phyloP scores from a whole-genome alignment of 2,329 filamentous ascomycete species.

The Diplodia mutila region DNA sequence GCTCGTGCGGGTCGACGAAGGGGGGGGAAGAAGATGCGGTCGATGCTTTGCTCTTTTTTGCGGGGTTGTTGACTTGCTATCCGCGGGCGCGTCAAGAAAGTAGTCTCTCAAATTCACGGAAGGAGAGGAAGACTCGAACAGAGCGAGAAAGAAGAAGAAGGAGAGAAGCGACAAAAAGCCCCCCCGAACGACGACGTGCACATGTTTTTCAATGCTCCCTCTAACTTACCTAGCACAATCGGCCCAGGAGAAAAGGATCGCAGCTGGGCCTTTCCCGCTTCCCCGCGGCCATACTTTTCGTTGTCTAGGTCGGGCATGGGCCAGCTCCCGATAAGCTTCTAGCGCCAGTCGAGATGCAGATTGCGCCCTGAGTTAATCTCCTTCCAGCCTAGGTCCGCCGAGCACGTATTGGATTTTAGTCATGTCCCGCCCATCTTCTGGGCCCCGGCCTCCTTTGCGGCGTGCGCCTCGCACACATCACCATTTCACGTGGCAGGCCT shows the following conservation, averaged over 20 bases:
- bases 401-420: not conserved
- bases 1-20: not conserved
- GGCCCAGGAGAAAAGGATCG: not conserved
- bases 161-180: not conserved
- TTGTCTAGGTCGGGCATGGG: not conserved
- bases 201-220: not conserved
- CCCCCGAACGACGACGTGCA: not conserved
- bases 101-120: too few species aligned
- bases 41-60: not conserved
- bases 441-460: not conserved
- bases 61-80: too few species aligned
- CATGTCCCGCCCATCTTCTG: not conserved
- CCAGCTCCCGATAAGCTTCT: conserved; percentile 11
- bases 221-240: too few species aligned
- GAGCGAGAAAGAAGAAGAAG: not conserved
- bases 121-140: not conserved
- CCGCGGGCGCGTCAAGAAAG: too few species aligned
- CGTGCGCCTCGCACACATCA: not conserved
- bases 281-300: not conserved
- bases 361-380: conserved; percentile 12
- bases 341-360: not conserved
- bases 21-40: not conserved
- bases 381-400: too few species aligned
- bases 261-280: not conserved
- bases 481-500: not conserved